Conservation (phyloP, 495 filamentous ascomycete species). For the Neurospora intermedia region DNA sequence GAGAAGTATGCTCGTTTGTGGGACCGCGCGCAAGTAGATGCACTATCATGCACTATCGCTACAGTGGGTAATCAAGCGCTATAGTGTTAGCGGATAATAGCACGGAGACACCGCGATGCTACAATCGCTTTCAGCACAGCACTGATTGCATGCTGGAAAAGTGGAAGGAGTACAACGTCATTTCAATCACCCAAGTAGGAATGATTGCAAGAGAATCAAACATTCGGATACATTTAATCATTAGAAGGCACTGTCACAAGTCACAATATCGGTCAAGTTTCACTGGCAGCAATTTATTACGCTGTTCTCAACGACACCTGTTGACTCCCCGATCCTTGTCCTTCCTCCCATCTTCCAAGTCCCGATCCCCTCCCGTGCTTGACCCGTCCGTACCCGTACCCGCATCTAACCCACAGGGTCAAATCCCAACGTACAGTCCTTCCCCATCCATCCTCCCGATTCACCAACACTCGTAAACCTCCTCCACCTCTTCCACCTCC, state of each 20-base stretch:
- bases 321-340: not conserved
- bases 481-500: not conserved
- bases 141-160: no score
- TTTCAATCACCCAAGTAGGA: no score
- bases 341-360: not conserved
- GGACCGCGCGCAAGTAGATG: no score
- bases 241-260: not conserved
- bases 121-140: no score
- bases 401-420: not conserved
- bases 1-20: no score
- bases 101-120: no score
- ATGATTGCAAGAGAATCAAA: no score
- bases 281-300: not conserved
- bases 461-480: not conserved
- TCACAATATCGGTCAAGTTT: not conserved
- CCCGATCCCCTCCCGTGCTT: not conserved
- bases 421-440: not conserved
- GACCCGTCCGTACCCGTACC: not conserved
- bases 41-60: no score
- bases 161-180: no score
- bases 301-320: not conserved
- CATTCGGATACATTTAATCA: no score
- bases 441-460: no score
- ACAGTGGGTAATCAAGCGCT: no score
- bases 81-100: accelerated